phyloP scores from a whole-genome alignment of 805 yeast genomes.

The Candida ulmi region DNA sequence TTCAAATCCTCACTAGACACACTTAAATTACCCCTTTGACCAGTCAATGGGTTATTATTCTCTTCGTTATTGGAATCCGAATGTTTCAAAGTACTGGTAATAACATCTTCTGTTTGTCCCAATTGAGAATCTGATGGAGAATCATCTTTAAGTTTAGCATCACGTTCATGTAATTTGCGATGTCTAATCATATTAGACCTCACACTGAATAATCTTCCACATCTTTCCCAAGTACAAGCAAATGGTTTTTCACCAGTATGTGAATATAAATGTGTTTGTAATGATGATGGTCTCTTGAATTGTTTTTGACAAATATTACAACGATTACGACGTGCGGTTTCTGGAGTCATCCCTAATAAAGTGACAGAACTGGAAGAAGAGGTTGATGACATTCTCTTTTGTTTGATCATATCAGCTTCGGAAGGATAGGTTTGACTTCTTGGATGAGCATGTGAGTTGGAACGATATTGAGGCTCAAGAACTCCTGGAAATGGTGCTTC shows the following conservation, averaged over 20 bases:
- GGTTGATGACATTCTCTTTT: slow-evolving; percentile 5
- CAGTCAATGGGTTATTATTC: too few relatives aligned
- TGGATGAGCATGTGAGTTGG: slow-evolving; percentile 6
- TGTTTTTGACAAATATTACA: slow-evolving; percentile 61
- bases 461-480: slow-evolving; percentile 12
- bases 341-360: slow-evolving; percentile 33
- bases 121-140: neutral
- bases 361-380: slow-evolving; percentile 14
- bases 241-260: slow-evolving; percentile 83
- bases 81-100: neutral
- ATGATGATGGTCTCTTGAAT: slow-evolving; percentile 77
- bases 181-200: slow-evolving; percentile 81
- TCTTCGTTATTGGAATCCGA: too few relatives aligned
- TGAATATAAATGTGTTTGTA: slow-evolving; percentile 72
- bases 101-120: neutral
- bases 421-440: slow-evolving; percentile 16
- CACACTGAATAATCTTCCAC: slow-evolving; percentile 68
- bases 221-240: slow-evolving; percentile 54
- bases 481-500: slow-evolving; percentile 22
- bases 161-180: slow-evolving; percentile 52
- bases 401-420: slow-evolving; percentile 2
- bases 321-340: slow-evolving; percentile 40
- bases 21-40: too few relatives aligned
- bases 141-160: slow-evolving; percentile 6
- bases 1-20: too few relatives aligned